Evolutionary conservation across 345 rosid genomes (phyloP).

Genomic region (Lepidium aucheri): DNA sequence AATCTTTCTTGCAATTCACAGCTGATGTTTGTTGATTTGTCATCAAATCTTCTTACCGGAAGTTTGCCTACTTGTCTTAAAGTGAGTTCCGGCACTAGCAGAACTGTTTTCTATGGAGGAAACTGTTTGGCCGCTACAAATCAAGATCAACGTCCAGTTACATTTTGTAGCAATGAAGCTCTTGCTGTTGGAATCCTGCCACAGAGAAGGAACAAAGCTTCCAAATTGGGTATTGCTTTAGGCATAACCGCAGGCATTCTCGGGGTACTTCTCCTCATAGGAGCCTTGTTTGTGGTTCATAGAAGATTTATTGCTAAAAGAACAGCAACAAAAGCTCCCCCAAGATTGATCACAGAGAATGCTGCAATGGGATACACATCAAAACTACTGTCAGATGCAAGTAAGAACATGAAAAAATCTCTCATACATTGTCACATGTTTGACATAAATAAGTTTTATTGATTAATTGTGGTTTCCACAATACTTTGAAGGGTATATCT

Average conservation of each 20-base stretch:
- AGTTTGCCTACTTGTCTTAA: conserved; percentile 57
- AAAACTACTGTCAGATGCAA: conserved; percentile 76
- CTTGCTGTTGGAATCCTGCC: conserved; percentile 84
- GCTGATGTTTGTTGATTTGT: conserved; percentile 58
- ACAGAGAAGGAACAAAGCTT: conserved; percentile 29
- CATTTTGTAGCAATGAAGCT: conserved; percentile 77
- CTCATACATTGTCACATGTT: background rate
- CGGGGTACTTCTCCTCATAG: conserved; percentile 47
- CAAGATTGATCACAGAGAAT: conserved; percentile 59
- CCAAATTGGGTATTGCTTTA: conserved; percentile 38
- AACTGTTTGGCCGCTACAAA: conserved; percentile 54
- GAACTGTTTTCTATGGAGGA: conserved; percentile 38
- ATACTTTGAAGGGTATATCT: conserved; percentile 58
- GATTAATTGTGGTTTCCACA: conserved; percentile 3
- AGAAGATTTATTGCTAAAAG: conserved; percentile 32
- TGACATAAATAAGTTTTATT: background rate
- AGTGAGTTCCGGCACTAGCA: conserved; percentile 33
- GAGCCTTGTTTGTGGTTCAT: conserved; percentile 40
- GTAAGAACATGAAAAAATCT: conserved; percentile 35
- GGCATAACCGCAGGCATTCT: conserved; percentile 50
- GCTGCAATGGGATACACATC: conserved; percentile 73
- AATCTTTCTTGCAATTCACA: conserved; percentile 62
- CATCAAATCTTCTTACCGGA: conserved; percentile 83
- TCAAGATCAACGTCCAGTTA: conserved; percentile 53
- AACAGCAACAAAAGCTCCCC: conserved; percentile 28